Percentiles rank a stretch among this genome's conserved stretches.
phyloP scores from a whole-genome alignment of 768 basidiomycete species.

The Lactarius akahatsu region DNA sequence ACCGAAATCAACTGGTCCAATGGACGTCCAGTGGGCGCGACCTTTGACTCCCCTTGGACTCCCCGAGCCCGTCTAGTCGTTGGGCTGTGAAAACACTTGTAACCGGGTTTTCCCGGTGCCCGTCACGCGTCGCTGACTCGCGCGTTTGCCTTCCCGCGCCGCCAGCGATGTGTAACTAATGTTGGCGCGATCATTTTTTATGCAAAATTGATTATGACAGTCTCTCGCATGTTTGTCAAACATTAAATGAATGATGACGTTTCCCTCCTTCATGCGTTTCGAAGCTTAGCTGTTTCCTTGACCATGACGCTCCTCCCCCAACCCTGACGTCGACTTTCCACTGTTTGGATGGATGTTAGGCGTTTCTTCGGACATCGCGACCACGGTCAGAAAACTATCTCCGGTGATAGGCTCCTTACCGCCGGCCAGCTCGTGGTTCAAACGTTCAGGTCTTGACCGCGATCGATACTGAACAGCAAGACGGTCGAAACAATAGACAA shows the following conservation, averaged over 20 bases:
- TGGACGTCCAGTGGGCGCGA: too few species aligned
- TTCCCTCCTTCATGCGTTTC: not conserved
- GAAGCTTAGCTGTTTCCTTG: not conserved
- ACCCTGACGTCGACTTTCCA: not conserved
- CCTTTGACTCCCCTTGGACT: too few species aligned
- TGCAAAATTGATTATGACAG: not conserved
- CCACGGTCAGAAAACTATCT: not conserved
- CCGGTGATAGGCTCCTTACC: not conserved
- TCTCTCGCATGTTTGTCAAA: not conserved
- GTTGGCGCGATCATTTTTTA: not conserved
- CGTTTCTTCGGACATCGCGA: not conserved
- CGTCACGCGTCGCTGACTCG: not conserved
- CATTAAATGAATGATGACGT: not conserved
- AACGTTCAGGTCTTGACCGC: not conserved
- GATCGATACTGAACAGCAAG: not conserved
- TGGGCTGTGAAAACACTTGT: not conserved
- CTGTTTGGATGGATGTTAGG: too few species aligned
- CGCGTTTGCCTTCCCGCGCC: not conserved
- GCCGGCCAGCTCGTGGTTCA: not conserved
- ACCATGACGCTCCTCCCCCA: not conserved
- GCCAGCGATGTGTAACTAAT: not conserved
- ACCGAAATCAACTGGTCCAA: too few species aligned
- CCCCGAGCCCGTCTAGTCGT: too few species aligned
- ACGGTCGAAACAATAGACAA: not conserved
- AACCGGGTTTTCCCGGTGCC: not conserved